Percentiles rank a stretch among this genome's conserved stretches.
These are phyloP conservation scores for Botrytis medusae DNA, from an alignment of 2,329 filamentous ascomycete species.

Conservation along the genomic window DNA sequence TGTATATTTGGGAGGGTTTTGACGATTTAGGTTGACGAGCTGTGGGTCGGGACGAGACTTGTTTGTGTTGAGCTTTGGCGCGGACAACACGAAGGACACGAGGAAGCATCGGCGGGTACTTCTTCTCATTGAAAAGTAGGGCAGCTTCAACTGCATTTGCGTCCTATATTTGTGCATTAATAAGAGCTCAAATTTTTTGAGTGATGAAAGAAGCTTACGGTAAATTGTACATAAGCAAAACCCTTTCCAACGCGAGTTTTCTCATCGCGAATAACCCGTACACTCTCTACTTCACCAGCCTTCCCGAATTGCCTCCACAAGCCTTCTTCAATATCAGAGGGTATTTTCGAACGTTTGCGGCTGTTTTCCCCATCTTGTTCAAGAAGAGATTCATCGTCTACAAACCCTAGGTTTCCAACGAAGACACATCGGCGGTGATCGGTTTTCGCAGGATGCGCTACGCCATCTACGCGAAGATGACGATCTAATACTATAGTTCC, in stretches of 20 bases:
- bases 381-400: slow-evolving; percentile 81
- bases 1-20: slow-evolving; percentile 50
- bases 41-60: slow-evolving; percentile 33
- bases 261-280: slow-evolving; percentile 85
- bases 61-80: slow-evolving; percentile 53
- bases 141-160: slow-evolving; percentile 88
- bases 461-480: slow-evolving; percentile 85
- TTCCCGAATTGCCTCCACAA: slow-evolving; percentile 79
- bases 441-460: slow-evolving; percentile 79
- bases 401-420: slow-evolving; percentile 92
- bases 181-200: neutral
- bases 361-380: slow-evolving; percentile 65
- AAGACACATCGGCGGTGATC: slow-evolving; percentile 93
- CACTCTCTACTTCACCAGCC: slow-evolving; percentile 83
- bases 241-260: slow-evolving; percentile 94
- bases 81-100: slow-evolving; percentile 81
- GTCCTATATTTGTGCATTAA: slow-evolving; percentile 51
- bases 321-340: slow-evolving; percentile 88
- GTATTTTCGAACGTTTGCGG: slow-evolving; percentile 71
- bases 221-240: slow-evolving; percentile 96
- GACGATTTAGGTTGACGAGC: slow-evolving; percentile 43
- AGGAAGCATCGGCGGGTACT: slow-evolving; percentile 91
- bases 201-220: slow-evolving; percentile 48
- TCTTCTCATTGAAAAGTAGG: slow-evolving; percentile 83
- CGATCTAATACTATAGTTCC: slow-evolving; percentile 80